Conservation (phyloP, 2,329 filamentous ascomycete genomes). For the Aureobasidium zeae region DNA sequence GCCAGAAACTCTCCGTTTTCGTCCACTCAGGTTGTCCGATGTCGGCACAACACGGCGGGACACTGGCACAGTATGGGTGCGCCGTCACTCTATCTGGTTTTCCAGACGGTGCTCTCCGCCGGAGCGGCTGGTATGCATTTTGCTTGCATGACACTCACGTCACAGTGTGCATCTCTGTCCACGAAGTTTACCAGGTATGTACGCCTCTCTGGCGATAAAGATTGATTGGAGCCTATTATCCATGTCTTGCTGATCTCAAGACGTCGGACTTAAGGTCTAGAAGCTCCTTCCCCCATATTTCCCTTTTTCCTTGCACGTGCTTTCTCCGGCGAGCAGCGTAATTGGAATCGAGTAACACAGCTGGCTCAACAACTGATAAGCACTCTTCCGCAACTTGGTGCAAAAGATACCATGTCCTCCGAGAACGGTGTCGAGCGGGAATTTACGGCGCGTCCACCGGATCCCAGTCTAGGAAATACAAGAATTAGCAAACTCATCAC, state of each 20-base stretch:
- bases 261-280: too few relatives aligned
- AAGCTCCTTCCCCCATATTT: constrained; percentile 9
- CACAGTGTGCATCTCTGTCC: too few relatives aligned
- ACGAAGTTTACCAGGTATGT: too few relatives aligned
- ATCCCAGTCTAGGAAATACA: constrained; percentile 27
- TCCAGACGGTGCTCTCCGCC: too few relatives aligned
- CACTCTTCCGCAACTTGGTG: background rate
- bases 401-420: constrained; percentile 8
- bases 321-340: constrained; percentile 8
- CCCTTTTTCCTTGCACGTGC: too few relatives aligned
- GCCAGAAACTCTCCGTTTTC: background rate
- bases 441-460: constrained; percentile 24
- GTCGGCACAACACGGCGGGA: constrained; percentile 1
- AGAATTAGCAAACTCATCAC: background rate
- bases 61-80: too few relatives aligned
- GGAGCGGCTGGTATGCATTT: too few relatives aligned
- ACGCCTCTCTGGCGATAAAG: too few relatives aligned
- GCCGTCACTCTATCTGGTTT: too few relatives aligned
- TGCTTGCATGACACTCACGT: too few relatives aligned
- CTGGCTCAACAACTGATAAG: constrained; percentile 15
- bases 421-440: constrained; percentile 2
- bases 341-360: constrained; percentile 11
- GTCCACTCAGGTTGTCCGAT: background rate
- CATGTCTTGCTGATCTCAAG: too few relatives aligned
- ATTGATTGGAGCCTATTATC: too few relatives aligned